Conservation (phyloP, 1,284 basidiomycete genomes). For the Boletellus deceptivus region DNA sequence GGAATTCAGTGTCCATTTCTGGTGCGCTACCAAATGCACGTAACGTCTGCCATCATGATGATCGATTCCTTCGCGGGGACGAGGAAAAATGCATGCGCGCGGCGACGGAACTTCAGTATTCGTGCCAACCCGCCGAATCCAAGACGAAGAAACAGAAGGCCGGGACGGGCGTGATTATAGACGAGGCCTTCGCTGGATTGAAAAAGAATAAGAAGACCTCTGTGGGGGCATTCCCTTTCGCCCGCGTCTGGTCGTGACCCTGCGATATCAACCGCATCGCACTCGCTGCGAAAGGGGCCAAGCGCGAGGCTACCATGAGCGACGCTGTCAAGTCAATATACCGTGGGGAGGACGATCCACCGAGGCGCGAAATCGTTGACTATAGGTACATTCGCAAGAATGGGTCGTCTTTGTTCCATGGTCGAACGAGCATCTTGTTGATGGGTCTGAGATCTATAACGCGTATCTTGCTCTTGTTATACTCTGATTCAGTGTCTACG, state of each 20-base stretch:
- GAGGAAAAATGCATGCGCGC: slow-evolving; percentile 55
- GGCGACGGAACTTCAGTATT: slow-evolving; percentile 53
- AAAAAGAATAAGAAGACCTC: slow-evolving; percentile 47
- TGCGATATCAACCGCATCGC: slow-evolving; percentile 54
- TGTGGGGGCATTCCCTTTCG: slow-evolving; percentile 20
- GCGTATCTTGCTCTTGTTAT: slow-evolving; percentile 16
- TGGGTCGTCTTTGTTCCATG: slow-evolving; percentile 39
- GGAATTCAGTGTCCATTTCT: slow-evolving; percentile 63
- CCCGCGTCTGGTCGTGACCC: slow-evolving; percentile 46
- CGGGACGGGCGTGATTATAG: slow-evolving; percentile 31
- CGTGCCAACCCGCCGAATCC: slow-evolving; percentile 49
- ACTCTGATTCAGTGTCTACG: slow-evolving; percentile 6
- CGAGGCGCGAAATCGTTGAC: slow-evolving; percentile 76
- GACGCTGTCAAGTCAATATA: slow-evolving; percentile 74
- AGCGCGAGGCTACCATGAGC: slow-evolving; percentile 73
- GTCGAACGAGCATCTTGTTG: background rate
- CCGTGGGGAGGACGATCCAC: slow-evolving; percentile 45
- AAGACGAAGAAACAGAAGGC: slow-evolving; percentile 73
- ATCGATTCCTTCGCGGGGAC: slow-evolving; percentile 64
- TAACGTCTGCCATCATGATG: slow-evolving; percentile 49
- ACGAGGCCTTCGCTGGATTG: slow-evolving; percentile 28
- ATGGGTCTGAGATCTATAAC: slow-evolving; percentile 13
- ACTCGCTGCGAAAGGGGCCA: slow-evolving; percentile 68
- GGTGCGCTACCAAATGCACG: slow-evolving; percentile 70
- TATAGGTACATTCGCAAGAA: slow-evolving; percentile 80